Evolutionary conservation across 208 protist species (phyloP), one percentile per base, ranked within the genome.

Genomic region (Zelonia costaricensis): DNA sequence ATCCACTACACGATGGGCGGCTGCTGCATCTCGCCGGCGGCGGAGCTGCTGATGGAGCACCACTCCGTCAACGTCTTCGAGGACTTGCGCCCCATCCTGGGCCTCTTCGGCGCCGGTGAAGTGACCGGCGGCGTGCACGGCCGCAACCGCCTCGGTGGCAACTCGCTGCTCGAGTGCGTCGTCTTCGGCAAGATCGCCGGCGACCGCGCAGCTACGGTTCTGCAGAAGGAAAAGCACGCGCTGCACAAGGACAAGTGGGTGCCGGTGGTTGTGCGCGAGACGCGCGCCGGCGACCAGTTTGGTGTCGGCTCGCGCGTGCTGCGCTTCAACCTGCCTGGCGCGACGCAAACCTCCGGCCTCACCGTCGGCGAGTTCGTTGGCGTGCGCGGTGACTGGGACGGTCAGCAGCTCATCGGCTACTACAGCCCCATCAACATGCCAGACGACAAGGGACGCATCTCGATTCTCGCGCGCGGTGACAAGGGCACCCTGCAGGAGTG

Each of bases 1-100:
- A 90, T 99, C 67, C 97, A 99, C 80, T 99, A 99, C 87, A 96
- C 83, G 9, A 98, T 98, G 97, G 97, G 97, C 49, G 97, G 97
- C 40, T 69, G 97, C 46, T 52, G 70, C 40, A 97, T 99, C 62
- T 89, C 89, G 47, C 44, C 76, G 3, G 48, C 91, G 3, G 88
- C 78, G 8, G 72, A 87, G 49, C 76, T 98, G 42, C 80, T 98
- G 43, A 62, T 63, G 36, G 72, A 75, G 36, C n/a, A 74, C 27
- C 49, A 61, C 45, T 31, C 40, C 16, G 42, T 68, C 18, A 72
- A 69, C 60, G 44, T 81, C 28, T 73, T 84, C 36, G 73, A 68
- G 33, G 59, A 78, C 20, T 51, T 55, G 30, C 58, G 72, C 7
- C 82, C 82, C 31, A 95, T 99, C 54, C 62, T 54, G 0, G 84